Base-by-base conservation (phyloP, 1,284 basidiomycete species). In the Trametes sp. region DNA sequence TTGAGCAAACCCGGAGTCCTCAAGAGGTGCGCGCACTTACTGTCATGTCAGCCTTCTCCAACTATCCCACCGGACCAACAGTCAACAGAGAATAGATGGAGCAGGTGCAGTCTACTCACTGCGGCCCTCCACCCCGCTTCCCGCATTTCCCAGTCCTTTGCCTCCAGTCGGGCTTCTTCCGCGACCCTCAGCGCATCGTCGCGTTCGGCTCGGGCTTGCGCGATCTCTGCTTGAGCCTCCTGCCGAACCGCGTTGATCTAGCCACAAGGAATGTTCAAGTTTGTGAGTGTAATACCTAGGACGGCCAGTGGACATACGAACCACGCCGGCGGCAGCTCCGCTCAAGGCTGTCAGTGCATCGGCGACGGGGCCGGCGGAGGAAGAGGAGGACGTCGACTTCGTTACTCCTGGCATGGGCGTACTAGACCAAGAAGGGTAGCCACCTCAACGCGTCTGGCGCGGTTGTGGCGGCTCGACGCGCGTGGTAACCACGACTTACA, bases 31-130 rank as follows among this genome's bases (percentile, higher is more conserved):
- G 2, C 8, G 44, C 11, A 46, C 81, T 45, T 70, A 89, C 88
- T 26, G 84, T 87, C 53, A 84, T 66, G 64, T 88, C 85, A 3
- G 82, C 80, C 73, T 87, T 86, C 62, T 84, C 78, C 23, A 84
- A 70, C 88, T 89, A 46, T 8, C 42, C 29, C 45, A 7, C 45
- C 23, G n/a, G 57, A 28, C 24, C 16, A 57, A 38, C n/a, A 41
- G 45, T 46, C 2, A 46, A 56, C 58, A 56, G 59, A 63, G 59
- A 26, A 2, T 29, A 10, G 35, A 45, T 19, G 21, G 28, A 29
- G 1, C 48, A 3, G 41, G 64, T 6, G 54, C 24, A 19, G 44
- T 28, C 26, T 11, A 80, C 87, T 73, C 70, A 89, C 89, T 54
- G 80, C 75, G 57, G 84, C 80, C 70, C 86, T 86, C 73, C 78